Conservation (phyloP, 2,329 filamentous ascomycete genomes). For the Fusarium sp. region DNA sequence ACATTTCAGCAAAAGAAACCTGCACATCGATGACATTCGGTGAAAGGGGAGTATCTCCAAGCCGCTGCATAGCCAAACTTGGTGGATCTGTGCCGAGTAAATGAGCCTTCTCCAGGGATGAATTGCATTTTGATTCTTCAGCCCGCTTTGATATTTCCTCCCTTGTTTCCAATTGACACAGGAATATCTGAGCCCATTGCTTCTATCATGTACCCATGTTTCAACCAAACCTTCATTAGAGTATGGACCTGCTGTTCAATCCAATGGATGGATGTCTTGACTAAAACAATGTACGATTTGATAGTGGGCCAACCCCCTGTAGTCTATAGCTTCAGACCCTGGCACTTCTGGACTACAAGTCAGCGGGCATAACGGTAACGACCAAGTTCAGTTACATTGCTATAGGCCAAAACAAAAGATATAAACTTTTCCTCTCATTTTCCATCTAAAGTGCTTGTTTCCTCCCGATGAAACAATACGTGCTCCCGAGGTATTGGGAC, state of each 20-base stretch:
- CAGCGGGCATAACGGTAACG: not conserved
- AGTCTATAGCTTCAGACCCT: not conserved
- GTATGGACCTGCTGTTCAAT: not conserved
- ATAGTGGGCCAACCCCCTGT: not conserved
- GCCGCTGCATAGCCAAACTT: not conserved
- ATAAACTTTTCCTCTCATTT: not conserved
- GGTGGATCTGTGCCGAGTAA: not conserved
- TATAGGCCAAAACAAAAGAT: not conserved
- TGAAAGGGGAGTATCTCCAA: not conserved
- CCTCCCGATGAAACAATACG: not conserved
- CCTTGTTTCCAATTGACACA: not conserved
- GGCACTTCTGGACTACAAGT: not conserved
- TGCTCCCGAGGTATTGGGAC: not conserved
- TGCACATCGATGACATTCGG: not conserved
- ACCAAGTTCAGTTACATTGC: not conserved
- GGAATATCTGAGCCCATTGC: not conserved
- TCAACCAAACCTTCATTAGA: not conserved
- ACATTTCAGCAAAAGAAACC: not conserved
- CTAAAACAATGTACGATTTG: not conserved
- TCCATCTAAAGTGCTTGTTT: not conserved
- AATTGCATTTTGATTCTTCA: not conserved
- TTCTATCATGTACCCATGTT: not conserved
- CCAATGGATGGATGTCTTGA: not conserved
- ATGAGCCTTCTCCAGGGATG: not conserved
- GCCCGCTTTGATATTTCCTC: not conserved